phyloP scores from a whole-genome alignment of 306 rosid species.

The Corylus heterophylla region DNA sequence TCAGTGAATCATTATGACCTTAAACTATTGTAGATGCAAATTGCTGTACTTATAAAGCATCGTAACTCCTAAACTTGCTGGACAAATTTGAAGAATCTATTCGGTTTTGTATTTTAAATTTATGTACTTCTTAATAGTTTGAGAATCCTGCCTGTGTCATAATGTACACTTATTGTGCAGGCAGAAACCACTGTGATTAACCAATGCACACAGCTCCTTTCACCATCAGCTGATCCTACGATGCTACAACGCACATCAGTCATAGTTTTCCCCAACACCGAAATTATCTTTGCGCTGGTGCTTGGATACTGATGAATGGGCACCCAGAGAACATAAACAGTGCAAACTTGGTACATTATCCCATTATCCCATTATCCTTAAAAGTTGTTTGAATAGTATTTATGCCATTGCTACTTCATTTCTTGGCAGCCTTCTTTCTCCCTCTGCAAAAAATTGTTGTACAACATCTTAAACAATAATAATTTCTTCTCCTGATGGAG shows the following conservation, averaged over 20 bases:
- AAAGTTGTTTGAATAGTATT: neutral
- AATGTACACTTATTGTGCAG: conserved; percentile 49
- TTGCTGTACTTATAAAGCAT: neutral
- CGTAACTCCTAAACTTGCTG: neutral
- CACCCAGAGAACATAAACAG: conserved; percentile 83
- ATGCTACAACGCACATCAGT: conserved; percentile 75
- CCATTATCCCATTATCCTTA: conserved; percentile 28
- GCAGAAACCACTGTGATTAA: conserved; percentile 84
- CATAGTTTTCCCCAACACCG: conserved; percentile 83
- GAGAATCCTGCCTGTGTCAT: conserved; percentile 3
- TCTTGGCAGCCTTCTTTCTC: conserved; percentile 4
- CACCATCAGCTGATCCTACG: conserved; percentile 84
- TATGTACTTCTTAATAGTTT: neutral
- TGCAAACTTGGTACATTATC: conserved; percentile 69
- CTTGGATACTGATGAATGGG: conserved; percentile 95
- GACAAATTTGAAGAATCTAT: conserved; percentile 5
- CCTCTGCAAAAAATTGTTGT: conserved; percentile 7
- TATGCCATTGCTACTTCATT: conserved; percentile 4
- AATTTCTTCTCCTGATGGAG: conserved; percentile 19
- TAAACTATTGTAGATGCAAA: neutral
- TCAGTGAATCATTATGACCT: neutral
- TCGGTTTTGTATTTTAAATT: neutral
- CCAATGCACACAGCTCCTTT: conserved; percentile 92
- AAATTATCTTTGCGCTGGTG: conserved; percentile 92
- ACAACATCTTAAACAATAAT: neutral